Conservation (phyloP, 495 filamentous ascomycete species). For the Neurospora hispaniola region DNA sequence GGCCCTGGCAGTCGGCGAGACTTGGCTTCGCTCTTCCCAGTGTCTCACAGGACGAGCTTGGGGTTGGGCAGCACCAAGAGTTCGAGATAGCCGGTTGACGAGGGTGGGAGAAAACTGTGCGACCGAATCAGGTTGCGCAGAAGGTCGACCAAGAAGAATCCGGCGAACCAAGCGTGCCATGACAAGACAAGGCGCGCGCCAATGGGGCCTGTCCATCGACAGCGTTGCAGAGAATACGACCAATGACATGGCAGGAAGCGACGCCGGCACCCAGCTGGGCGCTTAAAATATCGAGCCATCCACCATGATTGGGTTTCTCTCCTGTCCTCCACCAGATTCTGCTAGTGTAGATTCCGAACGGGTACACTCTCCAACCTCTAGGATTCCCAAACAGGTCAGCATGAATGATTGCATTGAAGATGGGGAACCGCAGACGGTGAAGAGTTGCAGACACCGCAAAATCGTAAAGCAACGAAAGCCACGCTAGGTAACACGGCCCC, state of each 20-base stretch:
- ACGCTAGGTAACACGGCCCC: neutral
- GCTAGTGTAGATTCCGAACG: neutral
- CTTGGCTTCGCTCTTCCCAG: neutral
- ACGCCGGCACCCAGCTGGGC: slow-evolving; percentile 16
- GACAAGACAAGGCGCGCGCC: slow-evolving; percentile 24
- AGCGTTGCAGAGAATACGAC: slow-evolving; percentile 8
- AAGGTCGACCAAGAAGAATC: neutral
- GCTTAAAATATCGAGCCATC: slow-evolving; percentile 21
- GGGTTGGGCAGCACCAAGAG: slow-evolving; percentile 1
- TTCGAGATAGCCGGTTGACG: slow-evolving; percentile 1
- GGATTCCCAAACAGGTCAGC: neutral
- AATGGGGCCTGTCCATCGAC: slow-evolving; percentile 12
- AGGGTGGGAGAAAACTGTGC: neutral
- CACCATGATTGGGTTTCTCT: slow-evolving; percentile 14
- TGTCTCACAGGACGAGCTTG: neutral
- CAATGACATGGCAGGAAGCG: slow-evolving; percentile 15
- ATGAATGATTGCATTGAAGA: neutral
- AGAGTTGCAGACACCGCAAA: neutral
- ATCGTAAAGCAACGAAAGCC: neutral
- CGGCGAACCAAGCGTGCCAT: slow-evolving; percentile 18
- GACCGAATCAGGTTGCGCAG: slow-evolving; percentile 17
- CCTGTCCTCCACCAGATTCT: neutral
- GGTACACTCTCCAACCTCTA: neutral
- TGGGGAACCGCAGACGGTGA: neutral
- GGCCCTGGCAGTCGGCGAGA: neutral